Evolutionary conservation across 805 yeast species (phyloP), one percentile per base, ranked within the genome.

Genomic region (Tetrapisispora taiwanensis): DNA sequence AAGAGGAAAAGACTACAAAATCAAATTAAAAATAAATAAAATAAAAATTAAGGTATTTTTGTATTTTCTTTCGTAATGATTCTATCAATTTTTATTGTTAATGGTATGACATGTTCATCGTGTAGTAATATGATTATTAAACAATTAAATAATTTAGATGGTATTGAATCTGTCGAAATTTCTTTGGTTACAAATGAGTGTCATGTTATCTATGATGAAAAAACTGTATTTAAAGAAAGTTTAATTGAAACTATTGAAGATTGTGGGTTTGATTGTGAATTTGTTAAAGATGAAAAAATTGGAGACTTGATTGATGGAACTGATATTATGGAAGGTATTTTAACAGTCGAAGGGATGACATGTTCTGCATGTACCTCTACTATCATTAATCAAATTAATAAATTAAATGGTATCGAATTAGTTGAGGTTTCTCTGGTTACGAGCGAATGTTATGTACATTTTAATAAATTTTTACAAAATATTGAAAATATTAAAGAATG

Each of bases 61-160:
- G 5, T 22, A 17, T 30, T 38, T 19, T 17, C 18, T 5, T 10
- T 7, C 5, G 20, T 10, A 13, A 40, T 40, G 39, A 41, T 9
- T 14, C 17, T 17, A 15, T 32, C 36, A 17, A 9, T 42, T 22
- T 42, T 36, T 30, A 9, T 36, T n/a, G 60, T 71, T 9, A 49
- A 66, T 13, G 97, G 97, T 5, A 90, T 90, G 97, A 88, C 97
- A 7, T 90, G 97, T 57, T 81, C 94, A 2, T 76, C 95, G 1
- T 90, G 97, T 58, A 74, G 83, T 0, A 71, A 80, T 1, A 69
- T 94, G 0, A 75, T 90, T 15, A 74, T 79, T 1, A 64, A 63
- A 20, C 79, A 79, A 0, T 53, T 85, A 22, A 62, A 68, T 44
- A 56, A 55, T 1, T 40, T 76, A 9, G 63, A 67, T 0, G 81